Percentiles rank a stretch among this genome's conserved stretches.
Evolutionary conservation across 352 stramenopile genomes (phyloP).

Genomic region (Lagenidium giganteum): DNA sequence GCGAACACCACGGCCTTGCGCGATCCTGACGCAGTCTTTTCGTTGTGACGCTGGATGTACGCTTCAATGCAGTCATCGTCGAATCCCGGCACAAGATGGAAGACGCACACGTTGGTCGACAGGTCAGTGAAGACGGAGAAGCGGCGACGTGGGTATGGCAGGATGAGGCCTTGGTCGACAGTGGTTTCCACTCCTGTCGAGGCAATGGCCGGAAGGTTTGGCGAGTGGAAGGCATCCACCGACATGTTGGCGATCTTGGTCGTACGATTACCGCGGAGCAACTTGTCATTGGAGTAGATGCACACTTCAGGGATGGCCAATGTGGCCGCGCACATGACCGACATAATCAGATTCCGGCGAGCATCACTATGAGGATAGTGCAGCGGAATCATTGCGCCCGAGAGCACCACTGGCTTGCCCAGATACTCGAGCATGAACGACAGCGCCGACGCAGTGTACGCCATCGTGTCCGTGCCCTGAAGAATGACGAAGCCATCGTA

Average conservation of each 20-base stretch:
- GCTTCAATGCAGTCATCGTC: constrained; percentile 82
- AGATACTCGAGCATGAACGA: constrained; percentile 98
- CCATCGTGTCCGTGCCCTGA: constrained; percentile 98
- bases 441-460: constrained; percentile 93
- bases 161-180: constrained; percentile 86
- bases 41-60: constrained; percentile 67
- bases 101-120: constrained; percentile 90
- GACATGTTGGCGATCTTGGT: constrained; percentile 95
- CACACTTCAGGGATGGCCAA: constrained; percentile 86
- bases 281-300: constrained; percentile 95
- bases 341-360: constrained; percentile 95
- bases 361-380: constrained; percentile 96
- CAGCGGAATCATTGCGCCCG: constrained; percentile 94
- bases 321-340: constrained; percentile 76
- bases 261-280: constrained; percentile 93
- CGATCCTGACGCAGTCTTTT: constrained; percentile 19
- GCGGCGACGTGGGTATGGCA: constrained; percentile 82
- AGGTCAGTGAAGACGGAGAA: constrained; percentile 90
- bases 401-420: constrained; percentile 94
- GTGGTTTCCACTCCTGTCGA: constrained; percentile 92
- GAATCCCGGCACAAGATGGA: constrained; percentile 88
- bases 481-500: constrained; percentile 98
- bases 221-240: constrained; percentile 95
- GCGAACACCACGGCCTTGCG: constrained; percentile 88
- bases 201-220: constrained; percentile 93